phyloP scores from a whole-genome alignment of 352 stramenopile genomes.

The Globisporangium radiosum region DNA sequence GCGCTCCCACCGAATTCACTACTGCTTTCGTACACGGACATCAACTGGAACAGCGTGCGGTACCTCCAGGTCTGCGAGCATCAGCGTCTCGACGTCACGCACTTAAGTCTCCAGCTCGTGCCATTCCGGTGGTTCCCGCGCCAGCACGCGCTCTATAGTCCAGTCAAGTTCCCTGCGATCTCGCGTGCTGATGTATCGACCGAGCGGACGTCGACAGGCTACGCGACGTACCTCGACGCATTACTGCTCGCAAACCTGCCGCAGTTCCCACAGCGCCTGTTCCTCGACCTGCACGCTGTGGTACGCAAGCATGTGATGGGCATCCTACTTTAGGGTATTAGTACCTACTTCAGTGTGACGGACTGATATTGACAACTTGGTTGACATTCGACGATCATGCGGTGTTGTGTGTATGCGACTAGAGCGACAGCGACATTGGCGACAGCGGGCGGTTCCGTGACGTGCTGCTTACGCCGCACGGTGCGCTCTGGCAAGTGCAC shows the following conservation, averaged over 20 bases:
- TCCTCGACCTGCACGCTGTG: slow-evolving; percentile 55
- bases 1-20: slow-evolving; percentile 34
- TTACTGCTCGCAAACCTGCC: slow-evolving; percentile 37
- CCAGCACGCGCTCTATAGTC: slow-evolving; percentile 31
- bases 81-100: slow-evolving; percentile 44
- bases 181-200: slow-evolving; percentile 25
- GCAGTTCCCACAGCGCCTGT: slow-evolving; percentile 19
- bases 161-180: slow-evolving; percentile 30
- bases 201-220: slow-evolving; percentile 25
- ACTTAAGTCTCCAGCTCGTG: slow-evolving; percentile 77
- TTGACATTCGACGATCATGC: background rate
- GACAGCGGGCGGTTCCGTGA: slow-evolving; percentile 29
- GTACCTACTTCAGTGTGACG: too few relatives aligned
- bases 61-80: slow-evolving; percentile 67
- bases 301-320: slow-evolving; percentile 8
- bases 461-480: slow-evolving; percentile 32
- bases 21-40: slow-evolving; percentile 76
- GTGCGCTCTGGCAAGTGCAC: slow-evolving; percentile 40
- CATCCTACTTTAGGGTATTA: too few relatives aligned
- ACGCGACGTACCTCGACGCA: slow-evolving; percentile 30
- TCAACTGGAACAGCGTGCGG: slow-evolving; percentile 77
- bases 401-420: background rate
- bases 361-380: too few relatives aligned
- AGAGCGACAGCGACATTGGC: slow-evolving; percentile 41
- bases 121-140: slow-evolving; percentile 75